Percentiles rank a stretch among this genome's conserved stretches.
phyloP scores from a whole-genome alignment of 371 early-diverging fungal species.

The Thermomucor indicae-seudaticae region DNA sequence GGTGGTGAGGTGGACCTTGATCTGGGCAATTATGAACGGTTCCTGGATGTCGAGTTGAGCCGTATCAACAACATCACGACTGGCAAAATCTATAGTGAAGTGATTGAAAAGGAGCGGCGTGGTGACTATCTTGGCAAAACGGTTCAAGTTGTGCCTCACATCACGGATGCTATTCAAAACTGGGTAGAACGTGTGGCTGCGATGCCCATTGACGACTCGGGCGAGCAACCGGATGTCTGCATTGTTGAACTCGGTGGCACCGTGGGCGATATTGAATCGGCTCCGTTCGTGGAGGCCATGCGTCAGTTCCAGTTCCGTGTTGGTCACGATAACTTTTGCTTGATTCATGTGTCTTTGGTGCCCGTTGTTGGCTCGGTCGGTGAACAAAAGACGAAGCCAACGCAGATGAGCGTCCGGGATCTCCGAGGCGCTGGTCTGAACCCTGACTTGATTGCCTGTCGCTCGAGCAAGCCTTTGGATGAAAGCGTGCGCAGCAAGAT shows the following conservation, averaged over 20 bases:
- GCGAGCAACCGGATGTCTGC: slow-evolving; percentile 93
- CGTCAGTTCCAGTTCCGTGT: slow-evolving; percentile 98
- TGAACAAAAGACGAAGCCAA: slow-evolving; percentile 99
- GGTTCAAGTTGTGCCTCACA: slow-evolving; percentile 98
- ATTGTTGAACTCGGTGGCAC: slow-evolving; percentile 99
- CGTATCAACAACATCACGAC: slow-evolving; percentile 98
- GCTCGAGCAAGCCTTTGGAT: slow-evolving; percentile 80
- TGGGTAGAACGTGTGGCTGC: slow-evolving; percentile 94
- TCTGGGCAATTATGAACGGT: slow-evolving; percentile 99
- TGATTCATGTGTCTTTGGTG: slow-evolving; percentile 97
- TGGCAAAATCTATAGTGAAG: slow-evolving; percentile 96
- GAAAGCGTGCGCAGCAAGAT: slow-evolving; percentile 87
- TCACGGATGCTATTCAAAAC: slow-evolving; percentile 96
- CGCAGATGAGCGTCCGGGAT: slow-evolving; percentile 94
- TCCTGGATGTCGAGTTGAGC: slow-evolving; percentile 90
- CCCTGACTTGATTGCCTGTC: slow-evolving; percentile 98
- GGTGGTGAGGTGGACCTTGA: slow-evolving; percentile 99
- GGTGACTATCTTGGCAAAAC: slow-evolving; percentile 99
- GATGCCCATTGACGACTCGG: slow-evolving; percentile 81
- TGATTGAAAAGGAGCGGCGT: slow-evolving; percentile 89
- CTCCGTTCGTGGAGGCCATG: slow-evolving; percentile 98
- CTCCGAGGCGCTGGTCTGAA: slow-evolving; percentile 93
- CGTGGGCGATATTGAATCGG: slow-evolving; percentile 98
- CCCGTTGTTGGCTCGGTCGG: slow-evolving; percentile 97
- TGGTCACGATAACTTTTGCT: slow-evolving; percentile 94